Percentiles rank a stretch among this genome's conserved stretches.
These are phyloP conservation scores for Harrya chromipes DNA, from an alignment of 768 basidiomycete species.

Conservation along the genomic window DNA sequence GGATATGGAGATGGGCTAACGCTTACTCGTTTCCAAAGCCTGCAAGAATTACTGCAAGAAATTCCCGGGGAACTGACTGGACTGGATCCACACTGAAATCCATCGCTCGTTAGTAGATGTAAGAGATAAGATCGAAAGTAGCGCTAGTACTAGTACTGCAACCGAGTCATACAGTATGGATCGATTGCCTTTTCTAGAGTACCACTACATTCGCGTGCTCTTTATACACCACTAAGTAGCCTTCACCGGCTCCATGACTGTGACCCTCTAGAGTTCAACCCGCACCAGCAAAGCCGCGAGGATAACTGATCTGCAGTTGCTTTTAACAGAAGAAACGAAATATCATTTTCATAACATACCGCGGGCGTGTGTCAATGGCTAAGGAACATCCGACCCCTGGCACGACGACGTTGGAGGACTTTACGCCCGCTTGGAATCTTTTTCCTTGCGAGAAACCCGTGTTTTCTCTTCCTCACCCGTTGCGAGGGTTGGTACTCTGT, in stretches of 20 bases:
- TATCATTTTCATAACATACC: slow-evolving; percentile 10
- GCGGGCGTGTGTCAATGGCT: slow-evolving; percentile 53
- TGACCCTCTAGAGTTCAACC: slow-evolving; percentile 1
- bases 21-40: slow-evolving; percentile 91
- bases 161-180: slow-evolving; percentile 10
- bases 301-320: background rate
- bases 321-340: background rate
- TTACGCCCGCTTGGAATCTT: slow-evolving; percentile 66
- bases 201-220: background rate
- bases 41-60: slow-evolving; percentile 83
- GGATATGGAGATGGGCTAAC: background rate
- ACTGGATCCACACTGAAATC: slow-evolving; percentile 58
- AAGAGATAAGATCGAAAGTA: no score
- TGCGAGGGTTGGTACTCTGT: slow-evolving; percentile 98
- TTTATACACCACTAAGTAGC: background rate
- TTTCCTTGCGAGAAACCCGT: slow-evolving; percentile 84
- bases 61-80: slow-evolving; percentile 64
- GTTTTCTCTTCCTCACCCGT: slow-evolving; percentile 86
- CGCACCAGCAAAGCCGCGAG: background rate
- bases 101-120: slow-evolving; percentile 46
- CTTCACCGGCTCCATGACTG: background rate
- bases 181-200: slow-evolving; percentile 23
- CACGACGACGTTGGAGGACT: slow-evolving; percentile 63
- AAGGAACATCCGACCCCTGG: slow-evolving; percentile 76
- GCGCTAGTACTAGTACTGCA: no score